phyloP scores from a whole-genome alignment of 306 rosid species.

The Corylus americana region DNA sequence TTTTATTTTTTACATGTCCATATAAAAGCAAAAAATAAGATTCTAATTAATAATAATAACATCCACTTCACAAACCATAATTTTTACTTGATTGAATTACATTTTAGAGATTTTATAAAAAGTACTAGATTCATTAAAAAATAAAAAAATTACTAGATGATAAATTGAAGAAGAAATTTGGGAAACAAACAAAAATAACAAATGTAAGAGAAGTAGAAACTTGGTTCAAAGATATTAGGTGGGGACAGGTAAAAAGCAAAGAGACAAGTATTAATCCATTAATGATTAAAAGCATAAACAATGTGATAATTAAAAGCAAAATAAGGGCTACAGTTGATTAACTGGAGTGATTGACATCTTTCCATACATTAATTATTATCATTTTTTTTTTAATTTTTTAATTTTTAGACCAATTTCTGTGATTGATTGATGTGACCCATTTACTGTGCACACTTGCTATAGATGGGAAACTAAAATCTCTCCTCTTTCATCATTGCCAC shows the following conservation, averaged over 20 bases:
- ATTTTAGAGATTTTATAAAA: no score
- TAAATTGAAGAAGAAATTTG: neutral
- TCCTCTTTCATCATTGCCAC: conserved; percentile 2
- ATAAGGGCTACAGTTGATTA: neutral
- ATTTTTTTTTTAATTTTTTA: neutral
- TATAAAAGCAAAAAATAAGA: no score
- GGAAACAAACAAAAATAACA: no score
- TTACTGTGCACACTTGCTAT: neutral
- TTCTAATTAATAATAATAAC: no score
- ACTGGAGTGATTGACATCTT: neutral
- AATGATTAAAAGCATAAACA: neutral
- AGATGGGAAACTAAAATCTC: conserved; percentile 4
- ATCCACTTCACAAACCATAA: no score
- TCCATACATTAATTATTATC: neutral
- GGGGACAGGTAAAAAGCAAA: neutral
- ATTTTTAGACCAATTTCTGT: neutral
- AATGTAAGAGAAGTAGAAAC: neutral
- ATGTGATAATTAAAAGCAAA: conserved; percentile 8
- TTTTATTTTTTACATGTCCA: no score
- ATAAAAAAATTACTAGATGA: neutral
- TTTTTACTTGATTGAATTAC: no score
- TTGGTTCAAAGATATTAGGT: neutral
- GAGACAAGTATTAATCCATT: neutral
- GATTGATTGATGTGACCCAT: conserved; percentile 19
- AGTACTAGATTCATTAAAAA: no score